Conservation (phyloP, 495 filamentous ascomycete genomes). For the Podospora comata region DNA sequence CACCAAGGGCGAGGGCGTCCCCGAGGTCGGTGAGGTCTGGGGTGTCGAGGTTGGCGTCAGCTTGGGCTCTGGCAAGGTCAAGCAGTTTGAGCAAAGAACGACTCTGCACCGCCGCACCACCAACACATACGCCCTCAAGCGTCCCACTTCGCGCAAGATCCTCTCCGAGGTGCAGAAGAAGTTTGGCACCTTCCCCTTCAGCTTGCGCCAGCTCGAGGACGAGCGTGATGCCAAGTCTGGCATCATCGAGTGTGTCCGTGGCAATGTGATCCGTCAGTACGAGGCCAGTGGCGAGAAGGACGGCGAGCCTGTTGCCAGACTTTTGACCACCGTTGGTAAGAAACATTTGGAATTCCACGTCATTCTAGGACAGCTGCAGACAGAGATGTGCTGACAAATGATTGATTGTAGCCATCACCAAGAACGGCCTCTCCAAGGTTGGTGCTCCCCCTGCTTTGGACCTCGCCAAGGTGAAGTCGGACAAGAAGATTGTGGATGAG, state of each 20-base stretch:
- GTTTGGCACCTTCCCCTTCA: slow-evolving; percentile 97
- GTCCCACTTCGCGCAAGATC: slow-evolving; percentile 83
- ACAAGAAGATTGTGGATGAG: slow-evolving; percentile 97
- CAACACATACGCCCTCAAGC: slow-evolving; percentile 86
- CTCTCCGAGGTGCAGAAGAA: slow-evolving; percentile 92
- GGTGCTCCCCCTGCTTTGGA: slow-evolving; percentile 70
- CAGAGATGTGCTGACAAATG: neutral
- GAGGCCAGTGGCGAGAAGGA: slow-evolving; percentile 94
- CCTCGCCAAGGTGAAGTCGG: slow-evolving; percentile 74
- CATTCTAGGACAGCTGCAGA: neutral
- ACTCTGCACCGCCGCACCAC: slow-evolving; percentile 91
- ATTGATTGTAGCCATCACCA: slow-evolving; percentile 76
- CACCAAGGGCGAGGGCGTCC: slow-evolving; percentile 84
- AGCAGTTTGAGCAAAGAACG: slow-evolving; percentile 77
- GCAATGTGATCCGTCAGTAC: slow-evolving; percentile 87
- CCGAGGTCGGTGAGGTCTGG: slow-evolving; percentile 94
- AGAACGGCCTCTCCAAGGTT: slow-evolving; percentile 88
- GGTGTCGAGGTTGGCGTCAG: slow-evolving; percentile 94
- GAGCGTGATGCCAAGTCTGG: slow-evolving; percentile 95
- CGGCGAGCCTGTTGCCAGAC: slow-evolving; percentile 71
- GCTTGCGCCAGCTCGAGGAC: slow-evolving; percentile 92
- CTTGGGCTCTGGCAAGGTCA: slow-evolving; percentile 88
- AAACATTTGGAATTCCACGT: neutral
- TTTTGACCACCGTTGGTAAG: slow-evolving; percentile 90
- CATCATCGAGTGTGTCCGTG: slow-evolving; percentile 89